These are phyloP conservation scores for Rhodotorula diobovata DNA, from an alignment of 768 basidiomycete genomes.

Conservation along the genomic window DNA sequence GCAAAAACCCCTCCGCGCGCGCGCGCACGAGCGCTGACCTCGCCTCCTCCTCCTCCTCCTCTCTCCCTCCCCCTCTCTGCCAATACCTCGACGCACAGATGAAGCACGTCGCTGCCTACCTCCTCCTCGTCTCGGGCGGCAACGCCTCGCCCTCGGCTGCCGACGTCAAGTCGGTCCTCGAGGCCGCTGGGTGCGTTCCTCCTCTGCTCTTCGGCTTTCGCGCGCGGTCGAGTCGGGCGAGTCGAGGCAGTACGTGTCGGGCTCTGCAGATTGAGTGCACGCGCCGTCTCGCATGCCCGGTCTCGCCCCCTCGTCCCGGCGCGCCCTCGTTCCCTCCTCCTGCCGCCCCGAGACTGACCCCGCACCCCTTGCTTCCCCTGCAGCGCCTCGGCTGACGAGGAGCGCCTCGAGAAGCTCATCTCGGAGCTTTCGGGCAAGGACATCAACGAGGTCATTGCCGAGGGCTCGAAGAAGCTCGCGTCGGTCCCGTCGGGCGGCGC, in stretches of 20 bases:
- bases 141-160: conserved; percentile 77
- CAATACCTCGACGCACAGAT: conserved; percentile 5
- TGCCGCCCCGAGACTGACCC: neutral
- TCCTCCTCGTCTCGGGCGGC: conserved; percentile 92
- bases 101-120: conserved; percentile 55
- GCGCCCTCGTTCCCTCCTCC: neutral
- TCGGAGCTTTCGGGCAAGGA: conserved; percentile 88
- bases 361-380: neutral
- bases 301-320: no score
- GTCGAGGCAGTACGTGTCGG: no score
- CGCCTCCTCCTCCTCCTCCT: neutral
- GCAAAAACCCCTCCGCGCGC: neutral
- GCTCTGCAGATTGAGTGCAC: no score
- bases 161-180: conserved; percentile 84
- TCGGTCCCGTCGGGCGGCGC: conserved; percentile 95
- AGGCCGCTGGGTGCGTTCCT: conserved; percentile 57
- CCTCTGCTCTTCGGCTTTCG: no score
- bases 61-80: neutral
- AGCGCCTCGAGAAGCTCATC: conserved; percentile 73
- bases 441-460: conserved; percentile 82
- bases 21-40: neutral
- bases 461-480: conserved; percentile 86
- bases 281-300: no score
- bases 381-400: conserved; percentile 76
- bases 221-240: neutral